Evolutionary conservation across 1,139 yeast species (phyloP), one percentile per base, ranked within the genome.

Genomic region (Ogataea hybrid): DNA sequence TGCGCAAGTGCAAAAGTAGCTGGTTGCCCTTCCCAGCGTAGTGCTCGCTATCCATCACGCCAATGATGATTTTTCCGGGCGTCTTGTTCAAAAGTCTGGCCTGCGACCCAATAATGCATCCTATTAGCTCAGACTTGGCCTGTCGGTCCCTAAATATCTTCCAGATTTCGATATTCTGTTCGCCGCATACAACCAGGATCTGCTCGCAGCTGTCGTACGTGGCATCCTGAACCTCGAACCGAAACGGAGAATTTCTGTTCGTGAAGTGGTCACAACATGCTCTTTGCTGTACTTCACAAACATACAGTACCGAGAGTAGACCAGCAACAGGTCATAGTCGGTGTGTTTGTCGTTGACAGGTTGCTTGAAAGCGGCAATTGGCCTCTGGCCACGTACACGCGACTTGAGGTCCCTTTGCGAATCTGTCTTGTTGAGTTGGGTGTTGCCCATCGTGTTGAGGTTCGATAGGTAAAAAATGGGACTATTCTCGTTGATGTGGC

Each of bases 401-500:
- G 51, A 44, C 32, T 50, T 56, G 21, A 58, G 43, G 25, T 54
- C 58, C 17, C 51, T 42, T 14, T 52, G 51, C 17, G 44, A 43
- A 14, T 49, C 55, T 6, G 39, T 37, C 15, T 46, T 45, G 33
- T 49, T 49, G 22, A 59, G 35, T 11, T 44, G 57, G 2, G 53
- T 53, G 18, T 58, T 52, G 11, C 61, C 50, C 47, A 58, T 53
- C 3, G 57, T 51, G 21, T 48, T 44, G 27, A 59, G 42, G 40
- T 59, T 54, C 5, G 61, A 54, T 3, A 59, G 44, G 28, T 56
- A 57, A 51, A 59, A 58, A 8, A 47, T 48, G 3, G 64, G 63
- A 30, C 44, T 44, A 31, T 46, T 45, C 18, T 59, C 63, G 31
- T 49, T 46, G 6, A 48, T 23, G 43, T 59, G 62, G 11, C 51